Percentiles rank a stretch among this genome's conserved stretches.
These are phyloP conservation scores for Cyanidium caldarium DNA, from an alignment of 23 red algal species.

Conservation along the genomic window DNA sequence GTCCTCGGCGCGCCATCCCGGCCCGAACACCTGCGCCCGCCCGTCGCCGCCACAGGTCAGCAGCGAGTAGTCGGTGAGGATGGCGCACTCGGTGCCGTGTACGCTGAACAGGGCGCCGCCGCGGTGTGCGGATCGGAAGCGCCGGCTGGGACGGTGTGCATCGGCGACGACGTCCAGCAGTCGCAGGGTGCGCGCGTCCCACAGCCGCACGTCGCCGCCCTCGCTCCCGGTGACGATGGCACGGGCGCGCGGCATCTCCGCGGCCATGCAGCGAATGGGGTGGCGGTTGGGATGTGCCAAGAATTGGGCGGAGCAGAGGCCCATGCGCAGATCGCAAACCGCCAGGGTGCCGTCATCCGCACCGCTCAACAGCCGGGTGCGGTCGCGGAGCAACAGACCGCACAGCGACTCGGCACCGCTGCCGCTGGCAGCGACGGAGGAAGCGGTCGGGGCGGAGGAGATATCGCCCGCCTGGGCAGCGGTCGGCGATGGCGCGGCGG, in stretches of 20 bases:
- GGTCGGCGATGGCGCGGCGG: too few species aligned
- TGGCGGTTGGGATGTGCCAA: not conserved
- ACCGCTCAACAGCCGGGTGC: not conserved
- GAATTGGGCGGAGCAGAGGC: not conserved
- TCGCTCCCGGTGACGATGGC: not conserved
- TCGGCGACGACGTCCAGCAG: not conserved
- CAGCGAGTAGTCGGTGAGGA: conserved; percentile 3
- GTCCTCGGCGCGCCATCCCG: not conserved
- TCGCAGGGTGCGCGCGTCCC: not conserved
- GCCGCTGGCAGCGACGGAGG: not conserved
- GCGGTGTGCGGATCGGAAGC: not conserved
- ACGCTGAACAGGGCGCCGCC: not conserved
- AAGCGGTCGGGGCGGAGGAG: not conserved
- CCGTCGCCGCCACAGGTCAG: not conserved
- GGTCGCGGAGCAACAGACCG: not conserved
- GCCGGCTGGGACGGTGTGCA: not conserved
- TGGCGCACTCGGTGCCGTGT: not conserved
- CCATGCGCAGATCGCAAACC: not conserved
- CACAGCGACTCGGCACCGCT: not conserved
- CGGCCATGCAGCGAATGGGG: not conserved
- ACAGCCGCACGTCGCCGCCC: not conserved
- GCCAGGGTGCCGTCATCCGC: not conserved
- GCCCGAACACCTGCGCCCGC: not conserved
- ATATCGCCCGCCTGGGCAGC: too few species aligned
- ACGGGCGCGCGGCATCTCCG: not conserved